These are phyloP conservation scores for Flaveria linearis DNA, from an alignment of 129 eudicot genomes.

Conservation along the genomic window DNA sequence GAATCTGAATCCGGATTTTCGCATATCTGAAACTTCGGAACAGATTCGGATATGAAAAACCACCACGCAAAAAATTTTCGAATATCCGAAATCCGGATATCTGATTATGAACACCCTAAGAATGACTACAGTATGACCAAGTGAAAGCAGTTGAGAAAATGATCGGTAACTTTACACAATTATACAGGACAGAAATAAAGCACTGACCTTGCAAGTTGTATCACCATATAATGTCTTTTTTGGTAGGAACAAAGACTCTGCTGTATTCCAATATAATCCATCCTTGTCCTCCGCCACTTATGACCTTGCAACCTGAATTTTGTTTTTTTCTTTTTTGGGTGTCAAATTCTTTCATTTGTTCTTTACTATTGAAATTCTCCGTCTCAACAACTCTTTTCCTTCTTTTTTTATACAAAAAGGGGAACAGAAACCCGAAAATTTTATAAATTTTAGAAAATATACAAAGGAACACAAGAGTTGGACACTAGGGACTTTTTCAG, in stretches of 20 bases:
- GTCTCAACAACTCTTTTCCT: neutral
- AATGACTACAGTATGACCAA: too few species aligned
- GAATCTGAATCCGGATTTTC: too few species aligned
- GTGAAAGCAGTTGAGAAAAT: neutral
- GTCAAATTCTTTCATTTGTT: neutral
- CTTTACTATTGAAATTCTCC: neutral
- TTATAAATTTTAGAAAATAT: too few species aligned
- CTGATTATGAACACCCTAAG: too few species aligned
- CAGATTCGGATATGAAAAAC: too few species aligned
- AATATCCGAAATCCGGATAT: too few species aligned
- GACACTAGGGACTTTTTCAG: too few species aligned
- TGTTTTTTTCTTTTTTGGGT: neutral
- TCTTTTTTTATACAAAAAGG: too few species aligned
- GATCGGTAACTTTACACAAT: constrained; percentile 5
- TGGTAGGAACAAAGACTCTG: constrained; percentile 23
- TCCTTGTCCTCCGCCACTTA: constrained; percentile 19
- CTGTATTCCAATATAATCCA: constrained; percentile 10
- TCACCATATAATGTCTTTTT: constrained; percentile 12
- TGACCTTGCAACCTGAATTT: constrained; percentile 45
- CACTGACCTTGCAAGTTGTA: constrained; percentile 26
- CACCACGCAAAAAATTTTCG: too few species aligned
- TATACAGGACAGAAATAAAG: constrained; percentile 22
- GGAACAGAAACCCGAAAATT: too few species aligned
- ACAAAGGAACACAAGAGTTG: too few species aligned
- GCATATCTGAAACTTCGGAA: too few species aligned